Evolutionary conservation across 2,329 filamentous ascomycete species (phyloP), one percentile per base, ranked within the genome.

Genomic region (Penicillium verrucosum): DNA sequence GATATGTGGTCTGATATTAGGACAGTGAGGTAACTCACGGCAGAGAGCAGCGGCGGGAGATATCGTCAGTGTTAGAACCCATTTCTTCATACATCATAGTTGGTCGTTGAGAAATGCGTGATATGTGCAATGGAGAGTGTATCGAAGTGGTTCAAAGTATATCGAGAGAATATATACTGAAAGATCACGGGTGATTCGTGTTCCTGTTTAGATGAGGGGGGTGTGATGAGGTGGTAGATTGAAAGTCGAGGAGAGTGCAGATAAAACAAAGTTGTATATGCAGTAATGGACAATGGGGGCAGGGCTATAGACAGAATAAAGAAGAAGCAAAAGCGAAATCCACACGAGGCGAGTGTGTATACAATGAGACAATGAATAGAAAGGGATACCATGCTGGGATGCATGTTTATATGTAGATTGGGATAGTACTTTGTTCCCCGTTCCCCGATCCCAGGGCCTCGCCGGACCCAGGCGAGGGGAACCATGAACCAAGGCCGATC

Each of bases 381-480:
- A 58, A 59, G 56, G 56, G 57, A 61, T 56, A 60, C 40, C 62
- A 30, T 52, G 42, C 57, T 65, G 60, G 57, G 62, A 57, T 65
- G 64, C 65, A 70, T 70, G 69, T 69, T 73, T 73, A 73, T 73
- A 73, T 71, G 65, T 67, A 48, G 47, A 61, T 21, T 38, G 34
- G 43, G 38, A 37, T 37, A 18, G 52, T 60, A 63, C 59, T 59
- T 63, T 63, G 30, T 46, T 25, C 30, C 12, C 5, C 16, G 30
- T 46, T 25, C 30, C 12, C 5, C 16, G 43, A 48, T 51, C n/a
- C 10, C 18, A 44, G 32, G 30, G 14, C 60, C 58, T 57, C 40
- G 58, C 57, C 46, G 51, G 61, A 57, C 49, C 60, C 58, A 64
- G 49, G 65, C 66, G 65, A 61, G 65, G 64, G 69, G 63, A 69